Conservation (phyloP, 768 basidiomycete species). For the Leccinellum luteum region DNA sequence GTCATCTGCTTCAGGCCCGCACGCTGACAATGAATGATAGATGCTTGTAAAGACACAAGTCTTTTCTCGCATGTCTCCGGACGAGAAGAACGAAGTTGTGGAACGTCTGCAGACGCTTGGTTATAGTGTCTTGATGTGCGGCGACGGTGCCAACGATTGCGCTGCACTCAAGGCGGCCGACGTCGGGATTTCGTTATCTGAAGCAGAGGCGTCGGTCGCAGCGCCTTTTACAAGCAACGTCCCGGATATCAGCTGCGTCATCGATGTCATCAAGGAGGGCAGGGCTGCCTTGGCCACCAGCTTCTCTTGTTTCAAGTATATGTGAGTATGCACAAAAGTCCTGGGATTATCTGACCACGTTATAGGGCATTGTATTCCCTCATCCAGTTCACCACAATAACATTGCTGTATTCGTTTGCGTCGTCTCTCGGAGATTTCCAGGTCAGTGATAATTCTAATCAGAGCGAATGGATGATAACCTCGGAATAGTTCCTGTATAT, state of each 20-base stretch:
- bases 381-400: conserved; percentile 99
- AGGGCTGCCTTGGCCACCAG: conserved; percentile 94
- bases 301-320: conserved; percentile 99
- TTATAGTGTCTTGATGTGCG: conserved; percentile 97
- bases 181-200: conserved; percentile 93
- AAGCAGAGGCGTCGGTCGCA: conserved; percentile 97
- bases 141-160: conserved; percentile 98
- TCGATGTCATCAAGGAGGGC: conserved; percentile 96
- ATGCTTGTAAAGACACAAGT: conserved; percentile 98
- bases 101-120: conserved; percentile 91
- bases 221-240: conserved; percentile 94
- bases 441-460: conserved; percentile 43
- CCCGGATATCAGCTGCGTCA: conserved; percentile 92
- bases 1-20: not conserved
- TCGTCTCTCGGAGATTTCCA: conserved; percentile 96
- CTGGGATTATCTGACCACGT: conserved; percentile 7
- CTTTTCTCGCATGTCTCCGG: conserved; percentile 98
- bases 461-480: conserved; percentile 6
- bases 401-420: conserved; percentile 92
- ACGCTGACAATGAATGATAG: conserved; percentile 40
- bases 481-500: conserved; percentile 84
- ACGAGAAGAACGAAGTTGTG: conserved; percentile 98
- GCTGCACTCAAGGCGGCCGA: conserved; percentile 98
- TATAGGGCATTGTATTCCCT: conserved; percentile 94
- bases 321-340: conserved; percentile 54